phyloP scores from a whole-genome alignment of 1,284 basidiomycete genomes.

The Wolfiporia cocos region DNA sequence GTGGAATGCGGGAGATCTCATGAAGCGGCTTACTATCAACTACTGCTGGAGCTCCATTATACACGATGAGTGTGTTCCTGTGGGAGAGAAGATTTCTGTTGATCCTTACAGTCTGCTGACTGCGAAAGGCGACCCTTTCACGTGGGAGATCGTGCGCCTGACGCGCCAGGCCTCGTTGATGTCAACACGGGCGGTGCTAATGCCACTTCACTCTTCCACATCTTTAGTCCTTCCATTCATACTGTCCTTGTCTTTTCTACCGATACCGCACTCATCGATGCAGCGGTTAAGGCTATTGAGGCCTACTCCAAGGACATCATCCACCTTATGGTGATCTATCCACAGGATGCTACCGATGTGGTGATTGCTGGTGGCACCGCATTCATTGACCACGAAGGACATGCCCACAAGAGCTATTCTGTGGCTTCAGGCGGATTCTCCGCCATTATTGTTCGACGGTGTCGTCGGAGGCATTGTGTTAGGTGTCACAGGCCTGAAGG shows the following conservation, averaged over 20 bases:
- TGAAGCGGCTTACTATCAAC: slow-evolving; percentile 37
- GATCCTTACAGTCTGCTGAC: not conserved
- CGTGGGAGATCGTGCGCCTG: slow-evolving; percentile 39
- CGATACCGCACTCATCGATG: not conserved
- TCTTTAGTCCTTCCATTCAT: slow-evolving; percentile 17
- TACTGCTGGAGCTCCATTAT: slow-evolving; percentile 39
- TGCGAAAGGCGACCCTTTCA: slow-evolving; percentile 8
- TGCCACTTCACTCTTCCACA: slow-evolving; percentile 16
- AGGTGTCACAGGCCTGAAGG: slow-evolving; percentile 20
- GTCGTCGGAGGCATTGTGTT: slow-evolving; percentile 29
- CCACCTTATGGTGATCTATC: not conserved
- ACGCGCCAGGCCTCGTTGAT: slow-evolving; percentile 27
- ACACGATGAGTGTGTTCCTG: not conserved
- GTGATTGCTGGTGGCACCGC: not conserved
- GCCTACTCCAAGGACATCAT: slow-evolving; percentile 16
- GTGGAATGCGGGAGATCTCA: slow-evolving; percentile 9
- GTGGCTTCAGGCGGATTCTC: not conserved
- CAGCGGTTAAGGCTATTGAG: not conserved
- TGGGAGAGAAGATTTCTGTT: not conserved
- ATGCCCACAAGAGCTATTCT: not conserved
- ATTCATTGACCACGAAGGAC: not conserved
- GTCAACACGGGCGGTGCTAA: not conserved
- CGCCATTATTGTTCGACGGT: slow-evolving; percentile 20
- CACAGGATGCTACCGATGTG: not conserved
- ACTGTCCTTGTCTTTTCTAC: slow-evolving; percentile 21